These are phyloP conservation scores for Neophaeococcomyces aloes DNA, from an alignment of 2,329 filamentous ascomycete species.

Conservation along the genomic window DNA sequence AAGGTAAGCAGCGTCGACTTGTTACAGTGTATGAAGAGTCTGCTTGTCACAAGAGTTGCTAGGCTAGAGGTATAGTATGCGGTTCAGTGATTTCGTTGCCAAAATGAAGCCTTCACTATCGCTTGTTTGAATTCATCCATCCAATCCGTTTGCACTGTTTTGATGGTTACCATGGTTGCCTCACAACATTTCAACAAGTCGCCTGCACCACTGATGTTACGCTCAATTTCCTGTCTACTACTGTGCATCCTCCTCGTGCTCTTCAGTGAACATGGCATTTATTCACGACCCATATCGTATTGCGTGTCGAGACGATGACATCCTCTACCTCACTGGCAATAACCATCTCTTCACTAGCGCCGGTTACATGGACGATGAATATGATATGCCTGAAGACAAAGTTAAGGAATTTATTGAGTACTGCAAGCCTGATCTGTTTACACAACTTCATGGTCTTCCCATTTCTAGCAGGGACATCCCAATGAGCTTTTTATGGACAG, in stretches of 20 bases:
- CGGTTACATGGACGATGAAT: not conserved
- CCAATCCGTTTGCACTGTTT: not conserved
- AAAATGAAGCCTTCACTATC: not conserved
- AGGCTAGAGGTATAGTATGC: not conserved
- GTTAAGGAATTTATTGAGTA: not conserved
- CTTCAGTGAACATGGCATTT: no score
- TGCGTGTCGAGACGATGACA: not conserved
- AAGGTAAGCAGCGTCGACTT: no score
- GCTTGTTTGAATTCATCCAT: not conserved
- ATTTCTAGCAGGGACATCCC: not conserved
- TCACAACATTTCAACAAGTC: not conserved
- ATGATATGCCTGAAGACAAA: slow-evolving; percentile 1
- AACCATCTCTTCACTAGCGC: not conserved
- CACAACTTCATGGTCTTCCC: slow-evolving; percentile 6
- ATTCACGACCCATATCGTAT: not conserved
- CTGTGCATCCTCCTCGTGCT: no score
- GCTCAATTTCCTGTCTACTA: no score
- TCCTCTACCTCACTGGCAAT: not conserved
- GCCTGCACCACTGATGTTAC: not conserved
- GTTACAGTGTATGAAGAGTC: no score
- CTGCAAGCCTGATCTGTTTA: slow-evolving; percentile 7
- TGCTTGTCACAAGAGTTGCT: not conserved
- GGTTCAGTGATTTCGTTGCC: not conserved
- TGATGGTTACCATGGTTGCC: not conserved
- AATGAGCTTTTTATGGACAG: slow-evolving; percentile 4